These are phyloP conservation scores for Syzygium malaccense DNA, from an alignment of 441 rosid genomes.

Conservation along the genomic window DNA sequence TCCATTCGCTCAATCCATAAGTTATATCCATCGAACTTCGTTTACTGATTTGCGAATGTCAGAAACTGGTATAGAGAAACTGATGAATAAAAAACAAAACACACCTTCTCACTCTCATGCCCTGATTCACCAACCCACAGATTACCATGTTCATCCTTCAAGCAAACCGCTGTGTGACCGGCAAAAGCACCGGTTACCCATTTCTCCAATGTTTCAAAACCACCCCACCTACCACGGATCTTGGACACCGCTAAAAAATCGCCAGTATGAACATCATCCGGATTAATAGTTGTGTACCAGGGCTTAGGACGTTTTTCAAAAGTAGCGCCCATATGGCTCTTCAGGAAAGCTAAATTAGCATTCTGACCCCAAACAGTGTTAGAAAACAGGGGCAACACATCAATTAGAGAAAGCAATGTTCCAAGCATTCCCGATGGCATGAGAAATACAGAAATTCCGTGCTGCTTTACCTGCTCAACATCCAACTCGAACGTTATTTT, in stretches of 20 bases:
- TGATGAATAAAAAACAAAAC: not conserved
- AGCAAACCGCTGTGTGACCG: slow-evolving; percentile 97
- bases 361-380: slow-evolving; percentile 84
- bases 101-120: slow-evolving; percentile 91
- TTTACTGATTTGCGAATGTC: not conserved
- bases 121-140: slow-evolving; percentile 99
- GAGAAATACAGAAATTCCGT: slow-evolving; percentile 86
- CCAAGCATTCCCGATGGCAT: slow-evolving; percentile 97
- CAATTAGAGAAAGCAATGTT: slow-evolving; percentile 64
- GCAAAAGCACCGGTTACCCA: slow-evolving; percentile 99
- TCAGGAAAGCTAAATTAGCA: slow-evolving; percentile 74
- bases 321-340: slow-evolving; percentile 82
- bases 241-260: slow-evolving; percentile 89
- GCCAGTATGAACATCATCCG: slow-evolving; percentile 75
- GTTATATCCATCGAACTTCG: not conserved
- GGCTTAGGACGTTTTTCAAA: slow-evolving; percentile 79
- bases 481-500: not conserved
- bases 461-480: slow-evolving; percentile 66
- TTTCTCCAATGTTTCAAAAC: slow-evolving; percentile 93
- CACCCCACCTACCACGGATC: slow-evolving; percentile 98
- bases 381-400: slow-evolving; percentile 82
- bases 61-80: not conserved
- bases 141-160: slow-evolving; percentile 80
- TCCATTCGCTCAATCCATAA: not conserved
- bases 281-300: slow-evolving; percentile 49